phyloP scores from a whole-genome alignment of 139 green algal species.

The Chlorella sorokiniana region DNA sequence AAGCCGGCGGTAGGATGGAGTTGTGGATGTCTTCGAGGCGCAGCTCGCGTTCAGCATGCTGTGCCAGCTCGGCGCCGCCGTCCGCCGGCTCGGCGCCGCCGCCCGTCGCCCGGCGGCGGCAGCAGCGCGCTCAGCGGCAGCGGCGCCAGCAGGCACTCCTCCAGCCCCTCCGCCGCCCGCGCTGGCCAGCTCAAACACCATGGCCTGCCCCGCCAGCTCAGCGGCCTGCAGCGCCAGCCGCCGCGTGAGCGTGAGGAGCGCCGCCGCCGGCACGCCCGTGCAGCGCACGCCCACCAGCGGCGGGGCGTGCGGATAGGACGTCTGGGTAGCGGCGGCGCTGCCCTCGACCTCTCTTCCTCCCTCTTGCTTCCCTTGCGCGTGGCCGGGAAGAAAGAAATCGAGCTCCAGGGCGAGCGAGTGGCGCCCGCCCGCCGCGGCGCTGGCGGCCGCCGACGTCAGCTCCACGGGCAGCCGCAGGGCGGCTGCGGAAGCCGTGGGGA shows the following conservation, averaged over 20 bases:
- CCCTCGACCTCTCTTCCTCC: background rate
- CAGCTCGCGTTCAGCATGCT: background rate
- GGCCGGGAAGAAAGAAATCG: slow-evolving; percentile 27
- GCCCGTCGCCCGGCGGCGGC: background rate
- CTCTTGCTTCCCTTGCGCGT: background rate
- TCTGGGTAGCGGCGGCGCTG: no score
- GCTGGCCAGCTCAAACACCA: slow-evolving; percentile 66
- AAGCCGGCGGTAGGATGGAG: background rate
- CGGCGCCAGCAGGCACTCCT: slow-evolving; percentile 12
- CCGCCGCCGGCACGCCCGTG: slow-evolving; percentile 20
- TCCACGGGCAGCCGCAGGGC: slow-evolving; percentile 20
- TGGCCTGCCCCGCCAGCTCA: slow-evolving; percentile 50
- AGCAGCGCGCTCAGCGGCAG: slow-evolving; percentile 19
- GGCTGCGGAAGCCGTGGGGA: background rate
- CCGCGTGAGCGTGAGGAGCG: slow-evolving; percentile 56
- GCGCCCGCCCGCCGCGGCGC: slow-evolving; percentile 5
- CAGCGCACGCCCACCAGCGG: slow-evolving; percentile 54
- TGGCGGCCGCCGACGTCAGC: slow-evolving; percentile 22
- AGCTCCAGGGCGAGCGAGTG: slow-evolving; percentile 45
- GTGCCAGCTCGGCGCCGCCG: background rate
- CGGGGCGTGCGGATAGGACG: slow-evolving; percentile 51
- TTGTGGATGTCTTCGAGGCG: slow-evolving; percentile 21
- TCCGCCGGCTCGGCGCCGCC: background rate
- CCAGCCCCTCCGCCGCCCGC: slow-evolving; percentile 45
- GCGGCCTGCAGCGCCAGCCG: slow-evolving; percentile 33